Evolutionary conservation across 2,329 filamentous ascomycete species (phyloP).

Genomic region (Aspergillus costaricaensis): DNA sequence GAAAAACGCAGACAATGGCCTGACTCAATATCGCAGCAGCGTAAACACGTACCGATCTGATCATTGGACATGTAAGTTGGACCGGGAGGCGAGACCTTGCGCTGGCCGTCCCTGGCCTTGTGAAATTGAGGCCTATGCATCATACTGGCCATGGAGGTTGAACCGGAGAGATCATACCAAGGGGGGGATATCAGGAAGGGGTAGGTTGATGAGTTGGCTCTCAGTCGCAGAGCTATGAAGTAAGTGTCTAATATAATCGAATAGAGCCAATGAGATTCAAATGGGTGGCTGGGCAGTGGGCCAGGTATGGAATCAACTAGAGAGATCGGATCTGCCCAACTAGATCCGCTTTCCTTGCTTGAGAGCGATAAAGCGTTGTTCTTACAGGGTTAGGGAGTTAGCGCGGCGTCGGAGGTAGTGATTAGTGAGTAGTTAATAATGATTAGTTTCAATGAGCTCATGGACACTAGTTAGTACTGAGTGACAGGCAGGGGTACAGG

Average conservation of each 20-base stretch:
- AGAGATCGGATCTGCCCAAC: slow-evolving; percentile 14
- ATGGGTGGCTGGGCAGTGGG: slow-evolving; percentile 21
- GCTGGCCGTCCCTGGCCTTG: slow-evolving; percentile 35
- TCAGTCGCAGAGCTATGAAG: slow-evolving; percentile 16
- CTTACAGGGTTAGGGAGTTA: neutral
- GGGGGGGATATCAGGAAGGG: slow-evolving; percentile 3
- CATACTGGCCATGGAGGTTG: slow-evolving; percentile 27
- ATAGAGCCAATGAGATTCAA: slow-evolving; percentile 17
- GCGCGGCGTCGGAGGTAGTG: neutral
- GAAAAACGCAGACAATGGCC: slow-evolving; percentile 20
- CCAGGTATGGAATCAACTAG: slow-evolving; percentile 19
- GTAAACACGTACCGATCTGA: slow-evolving; percentile 48
- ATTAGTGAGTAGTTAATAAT: neutral
- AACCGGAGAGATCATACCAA: slow-evolving; percentile 12
- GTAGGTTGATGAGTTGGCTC: slow-evolving; percentile 17
- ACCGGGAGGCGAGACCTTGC: slow-evolving; percentile 50
- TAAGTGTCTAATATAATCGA: slow-evolving; percentile 18
- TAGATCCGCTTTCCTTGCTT: slow-evolving; percentile 12
- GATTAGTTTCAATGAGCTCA: neutral
- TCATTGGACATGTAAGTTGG: slow-evolving; percentile 50
- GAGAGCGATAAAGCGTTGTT: neutral
- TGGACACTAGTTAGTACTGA: neutral
- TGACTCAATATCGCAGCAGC: slow-evolving; percentile 18
- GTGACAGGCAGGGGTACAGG: neutral
- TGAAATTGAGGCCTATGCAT: slow-evolving; percentile 39